Base-by-base conservation (phyloP, 2,329 filamentous ascomycete species). In the Botrytis squamosa region DNA sequence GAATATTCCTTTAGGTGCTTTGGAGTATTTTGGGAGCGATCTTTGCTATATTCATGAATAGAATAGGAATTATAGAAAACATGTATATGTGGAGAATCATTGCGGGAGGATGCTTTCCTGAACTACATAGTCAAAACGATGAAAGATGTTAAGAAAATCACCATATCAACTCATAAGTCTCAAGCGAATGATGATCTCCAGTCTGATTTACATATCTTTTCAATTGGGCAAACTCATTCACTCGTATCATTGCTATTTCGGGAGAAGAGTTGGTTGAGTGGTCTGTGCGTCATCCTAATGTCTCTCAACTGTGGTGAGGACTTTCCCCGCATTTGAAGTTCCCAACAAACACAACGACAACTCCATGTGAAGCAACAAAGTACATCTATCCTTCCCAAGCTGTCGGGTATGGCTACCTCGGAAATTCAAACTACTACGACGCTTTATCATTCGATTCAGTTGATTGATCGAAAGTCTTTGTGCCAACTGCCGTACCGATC, bases 311-410 rank as follows among this genome's bases (percentile, higher is more conserved):
- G 22, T 57, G 14, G 16, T 22, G 33, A 57, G 52, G n/a, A 68
- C 40, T 44, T 68, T 57, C 66, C 66, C 66, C 49, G 38, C 66
- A 68, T 33, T 33, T 33, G 33, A 68, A 33, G 14, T 55, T 40
- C 18, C 46, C 65, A 40, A 57, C 36, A n/a, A 57, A 42, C 36
- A n/a, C 18, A 33, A 67, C 46, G 33, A 67, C 46, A 67, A 40
- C 36, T 55, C 25, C 46, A 55, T 55, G 18, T 36, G n/a, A 55
- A 55, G 22, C 14, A 29, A 16, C 46, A 10, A 40, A 40, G 8
- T 9, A 20, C 36, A 55, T 40, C 46, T 9, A 40, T 55, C 25
- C 7, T 55, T 55, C 6, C 52, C 52, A 16, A 40, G 14, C 3
- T 33, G 25, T 57, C 25, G n/a, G n/a, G 10, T 18, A 25, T 68